Percentiles rank a stretch among this genome's conserved stretches.
Conservation (phyloP, 192 early-diverging fungal genomes). For the Entomortierella lignicola region DNA sequence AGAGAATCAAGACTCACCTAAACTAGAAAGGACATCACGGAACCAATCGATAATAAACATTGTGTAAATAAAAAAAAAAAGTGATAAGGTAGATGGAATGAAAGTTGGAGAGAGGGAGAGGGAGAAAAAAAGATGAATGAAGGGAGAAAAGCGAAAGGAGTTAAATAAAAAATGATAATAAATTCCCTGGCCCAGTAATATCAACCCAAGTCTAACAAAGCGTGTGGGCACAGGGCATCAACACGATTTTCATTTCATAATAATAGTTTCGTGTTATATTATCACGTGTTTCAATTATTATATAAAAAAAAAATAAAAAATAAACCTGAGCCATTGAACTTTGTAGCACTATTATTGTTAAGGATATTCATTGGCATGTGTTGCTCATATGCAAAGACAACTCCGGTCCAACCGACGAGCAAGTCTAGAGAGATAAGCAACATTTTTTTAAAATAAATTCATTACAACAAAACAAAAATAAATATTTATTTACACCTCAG, state of each 20-base stretch:
- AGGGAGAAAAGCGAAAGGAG: background rate
- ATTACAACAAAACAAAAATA: no score
- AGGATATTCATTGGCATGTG: background rate
- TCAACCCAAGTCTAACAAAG: no score
- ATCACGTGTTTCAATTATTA: background rate
- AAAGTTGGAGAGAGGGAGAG: background rate
- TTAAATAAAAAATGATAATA: background rate
- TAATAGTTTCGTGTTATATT: background rate
- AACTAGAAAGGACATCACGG: constrained; percentile 88
- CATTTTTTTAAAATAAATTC: no score
- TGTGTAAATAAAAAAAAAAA: constrained; percentile 12
- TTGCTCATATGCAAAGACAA: background rate
- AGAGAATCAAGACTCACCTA: constrained; percentile 74
- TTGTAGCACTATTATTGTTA: no score
- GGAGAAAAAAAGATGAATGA: background rate
- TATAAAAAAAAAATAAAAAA: background rate
- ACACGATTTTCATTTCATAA: background rate
- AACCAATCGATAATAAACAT: constrained; percentile 99
- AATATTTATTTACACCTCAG: background rate
- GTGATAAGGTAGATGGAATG: background rate
- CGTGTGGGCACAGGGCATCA: background rate
- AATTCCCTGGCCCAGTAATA: background rate
- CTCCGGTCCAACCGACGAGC: no score
- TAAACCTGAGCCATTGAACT: no score
- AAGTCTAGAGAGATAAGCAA: no score